Base-by-base conservation (phyloP, 2,329 filamentous ascomycete species). In the Furcasterigmium furcatum region DNA sequence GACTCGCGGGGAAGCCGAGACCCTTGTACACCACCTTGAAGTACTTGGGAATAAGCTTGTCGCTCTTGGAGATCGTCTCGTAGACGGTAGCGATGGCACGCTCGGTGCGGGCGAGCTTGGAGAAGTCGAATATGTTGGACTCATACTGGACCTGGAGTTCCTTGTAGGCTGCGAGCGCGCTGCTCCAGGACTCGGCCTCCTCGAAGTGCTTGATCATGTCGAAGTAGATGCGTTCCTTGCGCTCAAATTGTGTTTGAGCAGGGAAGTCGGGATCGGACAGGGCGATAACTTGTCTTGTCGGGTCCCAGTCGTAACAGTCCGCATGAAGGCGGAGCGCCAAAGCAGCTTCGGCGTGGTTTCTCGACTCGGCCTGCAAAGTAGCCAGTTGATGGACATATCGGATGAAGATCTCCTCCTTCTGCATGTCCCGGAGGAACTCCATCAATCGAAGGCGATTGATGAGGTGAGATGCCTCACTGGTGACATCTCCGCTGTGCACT, bases 351-450 rank as follows among this genome's bases (percentile, higher is more conserved):
- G 90, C 88, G 52, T 85, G 82, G 57, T 96, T 94, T 47, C 86
- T 77, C 4, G 87, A 79, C 34, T 85, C 80, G 9, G 80, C 77
- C 63, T 97, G 92, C 12, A 94, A 73, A 32, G 82, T 73, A 3
- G 91, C 88, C 18, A 97, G 77, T 64, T 96, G 91, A 61, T 97
- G 92, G 13, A 97, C 91, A 58, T 97, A 96, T 53, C 91, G 86
- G 52, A 96, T 87, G 64, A 96, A 97, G 46, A 96, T 96, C 58
- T 96, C 91, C 62, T 96, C 91, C 60, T 95, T 95, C 55, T 95
- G 88, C 86, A 96, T 95, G 60, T 96, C 91, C 53, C 91, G 87
- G 55, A 97, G 77, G 67, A 96, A 97, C 56, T 96, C 90, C 91
- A 97, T 96, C 21, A 97, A 73, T 46, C 89, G 83, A 43, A 97